Base-by-base conservation (phyloP, 1,139 yeast genomes). In the Taphrina flavorubra region DNA sequence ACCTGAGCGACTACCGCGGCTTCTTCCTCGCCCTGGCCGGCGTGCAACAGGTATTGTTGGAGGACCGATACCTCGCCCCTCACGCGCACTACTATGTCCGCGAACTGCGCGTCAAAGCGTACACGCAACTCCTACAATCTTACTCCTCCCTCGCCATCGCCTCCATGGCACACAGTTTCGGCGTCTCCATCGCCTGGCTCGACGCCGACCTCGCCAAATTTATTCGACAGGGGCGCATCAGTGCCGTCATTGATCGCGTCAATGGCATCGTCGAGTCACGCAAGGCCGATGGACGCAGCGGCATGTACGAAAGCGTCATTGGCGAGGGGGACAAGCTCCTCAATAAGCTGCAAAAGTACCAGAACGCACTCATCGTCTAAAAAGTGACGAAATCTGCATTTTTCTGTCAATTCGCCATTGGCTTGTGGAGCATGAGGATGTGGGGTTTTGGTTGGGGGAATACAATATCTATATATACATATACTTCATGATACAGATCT, bases 231-330 rank as follows among this genome's bases (percentile, higher is more conserved):
- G 92, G 92, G 77, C 91, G 91, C 78, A 84, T 95, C 77, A 92
- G 92, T 80, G 95, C 99, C 80, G 92, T 95, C 68, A 92, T 95
- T 77, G 99, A 95, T 78, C 86, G 92, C 75, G 99, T 94, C 68
- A 90, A 92, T 78, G 98, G 98, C 20, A 91, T 94, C 71, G 90
- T 95, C 73, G 96, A 91, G 78, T 95, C 99, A 39, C 94, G 92
- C 79, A 85, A 98, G 74, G 97, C 97, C 2, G 99, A 94, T 78
- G 92, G 89, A 79, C 94, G 95, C 80, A 94, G 95, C 77, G 90
- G 90, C 70, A 98, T 94, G 79, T 95, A 92, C 78, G 97, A 92
- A 77, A 81, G 83, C 72, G 83, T 95, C 76, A 88, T 95, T 75
- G 91, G 90, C 78, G 96, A 89, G 77, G 99, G 99, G 72, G 99